Conservation (phyloP, 805 yeast genomes). For the Candida schatavii region DNA sequence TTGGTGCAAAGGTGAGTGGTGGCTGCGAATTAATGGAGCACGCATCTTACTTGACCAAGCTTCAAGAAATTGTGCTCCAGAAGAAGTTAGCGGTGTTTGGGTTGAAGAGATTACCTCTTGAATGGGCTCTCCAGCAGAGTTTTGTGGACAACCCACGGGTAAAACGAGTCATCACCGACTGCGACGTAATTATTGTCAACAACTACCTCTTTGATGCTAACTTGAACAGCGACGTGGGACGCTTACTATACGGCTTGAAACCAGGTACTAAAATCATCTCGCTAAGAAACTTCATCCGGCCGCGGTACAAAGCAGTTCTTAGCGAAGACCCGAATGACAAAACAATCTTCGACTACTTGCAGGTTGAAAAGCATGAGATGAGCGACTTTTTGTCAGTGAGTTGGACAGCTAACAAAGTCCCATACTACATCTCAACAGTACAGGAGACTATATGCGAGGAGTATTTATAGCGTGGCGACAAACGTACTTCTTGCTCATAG, state of each 20-base stretch:
- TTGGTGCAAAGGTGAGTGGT: conserved; percentile 71
- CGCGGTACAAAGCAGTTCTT: conserved; percentile 62
- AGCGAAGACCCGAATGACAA: conserved; percentile 19
- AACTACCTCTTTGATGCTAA: conserved; percentile 81
- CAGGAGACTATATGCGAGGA: conserved; percentile 37
- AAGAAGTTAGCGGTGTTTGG: conserved; percentile 65
- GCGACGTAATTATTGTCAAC: conserved; percentile 75
- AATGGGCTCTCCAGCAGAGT: conserved; percentile 63
- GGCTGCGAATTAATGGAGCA: conserved; percentile 90
- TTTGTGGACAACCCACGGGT: conserved; percentile 68
- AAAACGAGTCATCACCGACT: conserved; percentile 47
- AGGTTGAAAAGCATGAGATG: conserved; percentile 55
- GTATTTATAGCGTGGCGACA: conserved; percentile 19
- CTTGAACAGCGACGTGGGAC: conserved; percentile 65
- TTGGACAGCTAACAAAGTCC: conserved; percentile 86
- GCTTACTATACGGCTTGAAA: conserved; percentile 58
- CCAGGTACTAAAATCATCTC: conserved; percentile 79
- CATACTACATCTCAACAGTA: conserved; percentile 75
- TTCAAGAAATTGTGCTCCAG: conserved; percentile 57
- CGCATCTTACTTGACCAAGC: conserved; percentile 65
- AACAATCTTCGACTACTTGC: conserved; percentile 61
- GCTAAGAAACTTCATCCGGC: conserved; percentile 74
- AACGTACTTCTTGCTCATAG: conserved; percentile 5
- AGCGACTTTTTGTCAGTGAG: conserved; percentile 75
- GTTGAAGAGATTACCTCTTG: conserved; percentile 51